Conservation (phyloP, 2,329 filamentous ascomycete species). For the Geosmithia morbida region DNA sequence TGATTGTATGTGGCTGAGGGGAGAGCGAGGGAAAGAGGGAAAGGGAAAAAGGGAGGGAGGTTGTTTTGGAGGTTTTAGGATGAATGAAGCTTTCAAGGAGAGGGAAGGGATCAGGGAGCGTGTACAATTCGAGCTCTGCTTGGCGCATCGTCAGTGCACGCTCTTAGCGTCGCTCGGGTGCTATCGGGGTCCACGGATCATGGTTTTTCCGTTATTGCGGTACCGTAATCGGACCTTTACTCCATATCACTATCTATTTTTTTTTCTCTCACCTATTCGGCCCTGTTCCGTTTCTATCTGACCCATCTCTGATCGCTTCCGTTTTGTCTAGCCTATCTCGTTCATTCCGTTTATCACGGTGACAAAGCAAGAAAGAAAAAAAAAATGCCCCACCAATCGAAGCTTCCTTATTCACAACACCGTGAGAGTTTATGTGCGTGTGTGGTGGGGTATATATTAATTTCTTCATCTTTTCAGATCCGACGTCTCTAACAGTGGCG, state of each 20-base stretch:
- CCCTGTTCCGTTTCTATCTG: background rate
- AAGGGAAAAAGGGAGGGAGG: background rate
- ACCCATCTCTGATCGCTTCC: background rate
- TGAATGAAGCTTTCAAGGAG: background rate
- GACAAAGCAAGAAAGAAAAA: background rate
- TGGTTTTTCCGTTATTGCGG: slow-evolving; percentile 5
- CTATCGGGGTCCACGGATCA: slow-evolving; percentile 1
- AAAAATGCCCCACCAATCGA: slow-evolving; percentile 1
- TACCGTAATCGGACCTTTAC: background rate
- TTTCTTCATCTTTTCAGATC: background rate
- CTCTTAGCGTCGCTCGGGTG: slow-evolving; percentile 2
- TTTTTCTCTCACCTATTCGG: background rate
- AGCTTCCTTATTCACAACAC: background rate
- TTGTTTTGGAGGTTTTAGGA: background rate
- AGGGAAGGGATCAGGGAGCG: background rate
- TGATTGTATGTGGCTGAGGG: slow-evolving; percentile 4
- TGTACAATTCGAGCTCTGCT: background rate
- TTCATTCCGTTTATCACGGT: background rate
- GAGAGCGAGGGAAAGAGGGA: slow-evolving; percentile 7
- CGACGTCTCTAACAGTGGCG: background rate
- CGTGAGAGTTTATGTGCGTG: background rate
- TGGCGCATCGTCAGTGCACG: background rate
- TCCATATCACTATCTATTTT: background rate
- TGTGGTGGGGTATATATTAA: background rate
- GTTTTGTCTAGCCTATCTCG: background rate